phyloP scores from a whole-genome alignment of 2,329 filamentous ascomycete species.

The Cadophora luteo-olivacea region DNA sequence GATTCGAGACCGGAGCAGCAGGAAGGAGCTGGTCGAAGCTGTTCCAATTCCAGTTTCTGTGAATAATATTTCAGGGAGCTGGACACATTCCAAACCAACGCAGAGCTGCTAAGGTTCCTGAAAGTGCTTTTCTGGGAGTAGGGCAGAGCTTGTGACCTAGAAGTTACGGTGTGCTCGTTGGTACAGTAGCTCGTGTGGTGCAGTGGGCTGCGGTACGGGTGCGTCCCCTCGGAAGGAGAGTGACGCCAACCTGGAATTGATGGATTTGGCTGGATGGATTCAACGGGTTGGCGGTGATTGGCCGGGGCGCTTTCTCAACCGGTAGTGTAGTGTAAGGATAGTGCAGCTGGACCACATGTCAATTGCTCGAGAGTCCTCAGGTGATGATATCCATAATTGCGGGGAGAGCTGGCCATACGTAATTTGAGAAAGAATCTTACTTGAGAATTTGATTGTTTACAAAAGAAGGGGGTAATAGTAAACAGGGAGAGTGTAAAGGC shows the following conservation, averaged over 20 bases:
- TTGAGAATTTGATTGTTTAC: conserved; percentile 11
- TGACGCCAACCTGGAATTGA: conserved; percentile 21
- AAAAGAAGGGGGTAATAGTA: conserved; percentile 10
- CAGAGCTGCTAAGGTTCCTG: conserved; percentile 12
- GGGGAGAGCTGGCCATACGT: conserved; percentile 13
- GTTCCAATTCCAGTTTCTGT: conserved; percentile 16
- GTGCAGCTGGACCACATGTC: conserved; percentile 16
- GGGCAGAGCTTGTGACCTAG: conserved; percentile 23
- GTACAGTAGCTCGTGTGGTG: conserved; percentile 9
- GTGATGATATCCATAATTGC: neutral
- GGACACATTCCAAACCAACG: conserved; percentile 14
- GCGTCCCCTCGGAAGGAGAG: conserved; percentile 7
- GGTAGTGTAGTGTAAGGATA: conserved; percentile 1
- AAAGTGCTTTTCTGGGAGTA: neutral
- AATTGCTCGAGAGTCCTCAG: conserved; percentile 9
- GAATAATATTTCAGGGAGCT: conserved; percentile 16
- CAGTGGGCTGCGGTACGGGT: neutral
- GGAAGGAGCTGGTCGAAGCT: conserved; percentile 23
- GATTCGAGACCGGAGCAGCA: neutral
- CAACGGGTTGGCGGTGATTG: conserved; percentile 18
- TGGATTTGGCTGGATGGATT: conserved; percentile 1
- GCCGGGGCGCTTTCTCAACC: neutral
- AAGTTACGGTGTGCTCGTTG: conserved; percentile 24
- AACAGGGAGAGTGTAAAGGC: neutral
- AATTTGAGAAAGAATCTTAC: conserved; percentile 16